Evolutionary conservation across 1,284 basidiomycete species (phyloP).

Genomic region (Cutaneotrichosporon sp.): DNA sequence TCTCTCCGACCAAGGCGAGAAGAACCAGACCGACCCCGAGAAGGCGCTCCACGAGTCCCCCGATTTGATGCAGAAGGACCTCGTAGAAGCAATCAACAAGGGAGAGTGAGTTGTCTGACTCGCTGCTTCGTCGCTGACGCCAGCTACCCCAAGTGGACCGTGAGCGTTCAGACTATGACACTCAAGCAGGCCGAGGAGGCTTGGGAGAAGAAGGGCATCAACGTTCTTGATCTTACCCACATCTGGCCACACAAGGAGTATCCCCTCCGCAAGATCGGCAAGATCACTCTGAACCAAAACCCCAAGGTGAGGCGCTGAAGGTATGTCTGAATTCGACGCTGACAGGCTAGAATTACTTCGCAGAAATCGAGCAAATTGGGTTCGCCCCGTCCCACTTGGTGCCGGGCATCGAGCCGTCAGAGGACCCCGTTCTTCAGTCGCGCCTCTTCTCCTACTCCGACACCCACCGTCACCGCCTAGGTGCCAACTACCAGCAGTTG

Average conservation of each 20-base stretch:
- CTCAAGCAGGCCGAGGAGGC: constrained; percentile 78
- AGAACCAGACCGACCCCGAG: constrained; percentile 51
- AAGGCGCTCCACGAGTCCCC: constrained; percentile 56
- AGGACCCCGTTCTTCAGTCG: constrained; percentile 85
- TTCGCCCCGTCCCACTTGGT: constrained; percentile 68
- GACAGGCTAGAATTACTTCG: constrained; percentile 49
- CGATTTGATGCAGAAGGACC: constrained; percentile 68
- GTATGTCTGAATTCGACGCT: background rate
- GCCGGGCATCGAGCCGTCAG: constrained; percentile 79
- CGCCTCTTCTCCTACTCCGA: constrained; percentile 94
- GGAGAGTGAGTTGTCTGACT: constrained; percentile 57
- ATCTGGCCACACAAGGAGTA: constrained; percentile 77
- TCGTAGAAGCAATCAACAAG: constrained; percentile 72
- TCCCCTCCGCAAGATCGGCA: constrained; percentile 81
- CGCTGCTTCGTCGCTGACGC: background rate
- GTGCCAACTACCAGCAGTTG: constrained; percentile 75
- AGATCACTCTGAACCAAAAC: constrained; percentile 81
- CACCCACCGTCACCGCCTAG: constrained; percentile 71
- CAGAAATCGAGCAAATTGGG: constrained; percentile 71
- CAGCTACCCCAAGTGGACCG: constrained; percentile 42
- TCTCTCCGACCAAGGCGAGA: constrained; percentile 69
- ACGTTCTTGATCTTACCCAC: constrained; percentile 77
- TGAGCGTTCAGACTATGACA: constrained; percentile 74
- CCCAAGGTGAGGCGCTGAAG: constrained; percentile 30
- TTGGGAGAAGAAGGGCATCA: constrained; percentile 51